Evolutionary conservation across 2,329 filamentous ascomycete genomes (phyloP).

Genomic region (Ophiostoma piceae): DNA sequence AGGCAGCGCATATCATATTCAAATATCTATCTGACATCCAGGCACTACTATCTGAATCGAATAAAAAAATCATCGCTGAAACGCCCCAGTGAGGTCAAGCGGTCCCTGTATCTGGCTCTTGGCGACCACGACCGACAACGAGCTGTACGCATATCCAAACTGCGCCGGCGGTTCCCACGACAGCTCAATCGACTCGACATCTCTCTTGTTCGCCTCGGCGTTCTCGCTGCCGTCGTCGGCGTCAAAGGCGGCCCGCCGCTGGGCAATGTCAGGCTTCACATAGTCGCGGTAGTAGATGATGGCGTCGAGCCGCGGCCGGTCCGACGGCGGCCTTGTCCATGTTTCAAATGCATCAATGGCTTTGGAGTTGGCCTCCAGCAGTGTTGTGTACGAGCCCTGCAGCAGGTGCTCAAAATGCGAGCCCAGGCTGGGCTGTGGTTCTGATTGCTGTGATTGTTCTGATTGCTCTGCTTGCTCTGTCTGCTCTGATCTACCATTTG

Average conservation of each 20-base stretch:
- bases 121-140: neutral
- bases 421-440: neutral
- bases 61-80: neutral
- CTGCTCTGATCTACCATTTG: neutral
- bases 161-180: constrained; percentile 3
- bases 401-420: constrained; percentile 1
- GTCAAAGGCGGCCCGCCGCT: neutral
- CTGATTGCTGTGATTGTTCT: neutral
- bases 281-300: constrained; percentile 5
- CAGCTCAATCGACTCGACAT: constrained; percentile 8
- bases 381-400: constrained; percentile 12
- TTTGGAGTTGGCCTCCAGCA: neutral
- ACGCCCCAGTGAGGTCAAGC: constrained; percentile 1
- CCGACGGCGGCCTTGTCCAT: neutral
- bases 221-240: neutral
- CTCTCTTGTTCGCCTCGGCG: neutral
- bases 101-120: constrained; percentile 9
- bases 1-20: neutral
- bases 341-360: constrained; percentile 8
- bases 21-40: neutral
- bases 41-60: neutral
- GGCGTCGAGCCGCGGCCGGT: constrained; percentile 8
- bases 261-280: neutral
- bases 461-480: neutral
- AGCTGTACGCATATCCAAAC: neutral